Evolutionary conservation across 2,329 filamentous ascomycete species (phyloP).

Genomic region (Diaporthe vexans): DNA sequence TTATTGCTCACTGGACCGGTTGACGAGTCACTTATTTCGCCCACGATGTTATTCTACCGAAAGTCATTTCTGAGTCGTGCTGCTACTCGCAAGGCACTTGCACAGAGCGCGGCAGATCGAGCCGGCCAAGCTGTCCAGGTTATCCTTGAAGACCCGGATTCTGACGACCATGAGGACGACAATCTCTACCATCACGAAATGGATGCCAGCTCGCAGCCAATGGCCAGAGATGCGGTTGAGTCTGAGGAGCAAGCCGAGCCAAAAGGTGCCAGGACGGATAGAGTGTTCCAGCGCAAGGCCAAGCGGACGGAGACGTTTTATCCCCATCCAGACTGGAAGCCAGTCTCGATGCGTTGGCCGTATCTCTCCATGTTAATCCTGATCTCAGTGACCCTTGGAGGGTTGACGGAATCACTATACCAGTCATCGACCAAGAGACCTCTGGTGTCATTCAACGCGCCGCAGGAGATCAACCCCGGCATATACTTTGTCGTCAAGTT

Average conservation of each 20-base stretch:
- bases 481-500: conserved; percentile 76
- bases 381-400: conserved; percentile 66
- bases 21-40: conserved; percentile 43
- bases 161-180: conserved; percentile 33
- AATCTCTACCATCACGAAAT: conserved; percentile 41
- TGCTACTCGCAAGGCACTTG: conserved; percentile 63
- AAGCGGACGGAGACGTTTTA: conserved; percentile 67
- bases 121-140: conserved; percentile 72
- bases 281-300: conserved; percentile 54
- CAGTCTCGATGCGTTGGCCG: conserved; percentile 74
- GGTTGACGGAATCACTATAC: conserved; percentile 68
- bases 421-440: conserved; percentile 61
- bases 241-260: conserved; percentile 16
- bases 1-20: conserved; percentile 58
- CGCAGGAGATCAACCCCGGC: conserved; percentile 63
- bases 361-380: conserved; percentile 69
- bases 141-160: conserved; percentile 60
- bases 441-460: conserved; percentile 64
- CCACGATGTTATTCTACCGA: conserved; percentile 58
- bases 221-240: conserved; percentile 58
- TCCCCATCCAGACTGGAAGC: conserved; percentile 76
- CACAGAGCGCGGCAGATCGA: conserved; percentile 71
- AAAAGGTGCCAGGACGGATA: conserved; percentile 47
- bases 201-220: conserved; percentile 65
- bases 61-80: conserved; percentile 46